phyloP scores from a whole-genome alignment of 768 basidiomycete genomes.

The Neoboletus subvelutipes region DNA sequence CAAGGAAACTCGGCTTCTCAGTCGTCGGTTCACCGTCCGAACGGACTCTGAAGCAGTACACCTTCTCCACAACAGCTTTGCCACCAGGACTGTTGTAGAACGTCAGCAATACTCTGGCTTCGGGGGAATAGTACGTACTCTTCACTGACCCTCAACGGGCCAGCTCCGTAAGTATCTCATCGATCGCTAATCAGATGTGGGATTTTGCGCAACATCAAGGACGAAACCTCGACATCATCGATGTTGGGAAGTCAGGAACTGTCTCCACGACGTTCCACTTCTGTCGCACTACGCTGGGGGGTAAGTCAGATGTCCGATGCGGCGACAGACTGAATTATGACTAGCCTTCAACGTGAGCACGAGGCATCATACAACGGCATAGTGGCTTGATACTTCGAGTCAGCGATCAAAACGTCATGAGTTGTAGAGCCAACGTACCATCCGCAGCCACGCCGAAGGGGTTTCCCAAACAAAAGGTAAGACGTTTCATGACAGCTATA shows the following conservation, averaged over 20 bases:
- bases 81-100: slow-evolving; percentile 10
- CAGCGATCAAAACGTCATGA: not conserved
- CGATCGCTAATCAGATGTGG: slow-evolving; percentile 13
- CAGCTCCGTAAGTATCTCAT: slow-evolving; percentile 20
- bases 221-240: slow-evolving; percentile 4
- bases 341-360: slow-evolving; percentile 9
- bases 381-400: slow-evolving; percentile 8
- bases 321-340: not conserved
- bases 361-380: slow-evolving; percentile 20
- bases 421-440: slow-evolving; percentile 4
- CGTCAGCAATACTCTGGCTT: not conserved
- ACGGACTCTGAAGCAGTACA: not conserved
- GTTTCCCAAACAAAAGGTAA: slow-evolving; percentile 26
- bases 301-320: not conserved
- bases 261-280: slow-evolving; percentile 15
- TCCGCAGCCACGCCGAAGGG: slow-evolving; percentile 30
- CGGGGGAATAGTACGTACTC: slow-evolving; percentile 4
- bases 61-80: slow-evolving; percentile 10
- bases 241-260: slow-evolving; percentile 11
- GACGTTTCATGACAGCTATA: not conserved
- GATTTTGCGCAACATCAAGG: slow-evolving; percentile 8
- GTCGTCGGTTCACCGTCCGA: slow-evolving; percentile 2
- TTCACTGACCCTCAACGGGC: slow-evolving; percentile 22
- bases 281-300: slow-evolving; percentile 5
- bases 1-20: slow-evolving; percentile 5